Evolutionary conservation across 768 basidiomycete genomes (phyloP), one percentile per base, ranked within the genome.

Genomic region (Lactarius trivialis): DNA sequence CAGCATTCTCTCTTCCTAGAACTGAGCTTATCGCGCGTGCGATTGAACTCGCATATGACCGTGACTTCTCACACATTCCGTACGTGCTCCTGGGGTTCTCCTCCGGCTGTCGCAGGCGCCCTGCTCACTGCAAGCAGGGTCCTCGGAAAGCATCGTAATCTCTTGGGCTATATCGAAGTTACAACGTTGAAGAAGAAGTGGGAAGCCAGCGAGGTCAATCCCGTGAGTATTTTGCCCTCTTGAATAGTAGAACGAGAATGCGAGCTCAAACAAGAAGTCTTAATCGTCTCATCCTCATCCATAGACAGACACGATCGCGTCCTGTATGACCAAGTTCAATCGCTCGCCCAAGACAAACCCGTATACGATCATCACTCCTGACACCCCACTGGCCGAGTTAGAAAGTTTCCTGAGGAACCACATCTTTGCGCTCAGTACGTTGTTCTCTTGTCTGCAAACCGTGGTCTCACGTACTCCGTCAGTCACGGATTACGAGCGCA

Each of bases 1-100:
- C 94, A 9, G 94, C 93, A 0, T 95, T 95, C 72, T 83, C 88
- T 17, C 78, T 96, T 3, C 87, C 88, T 8, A 75, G 79, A 12
- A 79, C 80, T 61, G 91, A 91, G 69, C 79, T 83, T 21, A 85
- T 95, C 60, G 80, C 82, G 9, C 79, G 82, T 26, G 93, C 91
- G 1, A 83, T 96, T 32, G 91, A 92, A 68, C 81, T 89, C 28
- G 94, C 93, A 0, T 96, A 94, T 68, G 94, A 97, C 67, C 85
- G 93, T 36, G 94, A 97, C 71, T 97, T 95, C 74, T 93, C 93
- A 19, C 87, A 95, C 68, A 86, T 96, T 64, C 94, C 94, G 94
- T 95, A 68, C 69, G 76, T 74, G 24, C 37, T 45, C 17, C 37
- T 5, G 33, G 52, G 14, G 19, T 48, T 28, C 53, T 30, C 34